Base-by-base conservation (phyloP, 2,329 filamentous ascomycete genomes). In the Chaetomium sp. region DNA sequence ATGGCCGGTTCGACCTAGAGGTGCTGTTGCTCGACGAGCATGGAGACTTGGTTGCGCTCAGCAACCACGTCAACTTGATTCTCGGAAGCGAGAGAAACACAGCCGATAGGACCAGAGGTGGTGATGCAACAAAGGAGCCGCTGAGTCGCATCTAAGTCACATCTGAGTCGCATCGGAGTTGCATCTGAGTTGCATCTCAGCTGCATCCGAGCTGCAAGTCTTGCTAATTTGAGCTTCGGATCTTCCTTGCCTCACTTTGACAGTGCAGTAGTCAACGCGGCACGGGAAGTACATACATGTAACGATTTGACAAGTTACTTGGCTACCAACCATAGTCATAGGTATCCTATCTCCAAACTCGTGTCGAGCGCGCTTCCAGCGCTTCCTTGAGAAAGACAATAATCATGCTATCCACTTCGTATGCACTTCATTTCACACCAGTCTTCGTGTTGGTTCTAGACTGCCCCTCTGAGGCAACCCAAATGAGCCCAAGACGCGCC, bases 1-100 rank as follows among this genome's bases (percentile, higher is more conserved):
- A 92, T 68, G 91, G 91, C 1, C 80, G 89, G 65, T 88, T 91
- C 73, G 92, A 96, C 78, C 72, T 93, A 54, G 90, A 94, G 68
- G 81, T 94, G 25, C 77, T 87, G 31, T 78, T 93, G 2, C 75
- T 88, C 74, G 89, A 93, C 76, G 82, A 82, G 42, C 72, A 76
- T 1, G 87, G 87, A 0, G 87, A 91, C 54, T 71, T 92, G 47
- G 82, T 93, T 31, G 88, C 88, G 1, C 72, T 91, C 67, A 88
- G 86, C 72, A 83, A 87, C 70, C 90, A 93, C 75, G 83, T 92
- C 66, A 83, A 82, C 23, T 78, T 92, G 72, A 83, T 89, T 33
- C 71, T 92, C 54, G 81, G 81, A 65, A 81, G 84, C n/a, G 82
- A 82, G 70, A 84, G 89, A 70, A 93, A 92, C 75, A 76, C 71